A percentile compares a stretch with the other conserved stretches of the same genome.
These are phyloP conservation scores for Salvia miltiorrhiza DNA, from an alignment of 257 asterid species.

Conservation along the genomic window DNA sequence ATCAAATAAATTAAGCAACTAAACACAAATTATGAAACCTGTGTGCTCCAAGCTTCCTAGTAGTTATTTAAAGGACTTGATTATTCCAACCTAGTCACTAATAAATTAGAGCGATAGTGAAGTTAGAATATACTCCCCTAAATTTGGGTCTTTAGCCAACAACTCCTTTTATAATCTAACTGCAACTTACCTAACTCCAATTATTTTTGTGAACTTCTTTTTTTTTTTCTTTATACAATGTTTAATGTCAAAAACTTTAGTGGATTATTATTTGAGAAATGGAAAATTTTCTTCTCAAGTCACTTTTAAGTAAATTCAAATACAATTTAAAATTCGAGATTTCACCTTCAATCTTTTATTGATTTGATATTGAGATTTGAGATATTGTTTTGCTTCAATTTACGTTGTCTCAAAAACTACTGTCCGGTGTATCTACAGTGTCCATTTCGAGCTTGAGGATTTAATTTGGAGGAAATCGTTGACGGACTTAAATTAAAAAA, in stretches of 20 bases:
- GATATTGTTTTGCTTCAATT: too few species aligned
- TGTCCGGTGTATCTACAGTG: too few species aligned
- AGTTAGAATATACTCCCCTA: background rate
- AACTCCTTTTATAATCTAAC: background rate
- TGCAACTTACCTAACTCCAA: background rate
- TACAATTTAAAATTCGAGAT: background rate
- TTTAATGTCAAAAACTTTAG: background rate
- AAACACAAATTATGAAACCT: too few species aligned
- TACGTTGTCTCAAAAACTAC: too few species aligned
- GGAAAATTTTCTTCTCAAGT: background rate
- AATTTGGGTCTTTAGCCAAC: background rate
- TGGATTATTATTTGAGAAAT: background rate
- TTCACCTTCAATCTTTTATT: background rate
- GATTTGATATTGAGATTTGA: background rate
- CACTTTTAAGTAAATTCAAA: background rate
- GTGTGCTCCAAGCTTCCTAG: background rate
- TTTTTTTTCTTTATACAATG: background rate
- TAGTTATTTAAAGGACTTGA: background rate
- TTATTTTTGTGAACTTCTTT: background rate
- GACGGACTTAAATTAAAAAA: too few species aligned
- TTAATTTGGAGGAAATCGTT: too few species aligned
- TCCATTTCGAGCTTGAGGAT: too few species aligned
- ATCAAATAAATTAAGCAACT: too few species aligned
- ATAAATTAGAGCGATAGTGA: background rate
- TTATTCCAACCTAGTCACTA: background rate